Conservation (phyloP, 768 basidiomycete species). For the Agaricus sinodeliciosus region DNA sequence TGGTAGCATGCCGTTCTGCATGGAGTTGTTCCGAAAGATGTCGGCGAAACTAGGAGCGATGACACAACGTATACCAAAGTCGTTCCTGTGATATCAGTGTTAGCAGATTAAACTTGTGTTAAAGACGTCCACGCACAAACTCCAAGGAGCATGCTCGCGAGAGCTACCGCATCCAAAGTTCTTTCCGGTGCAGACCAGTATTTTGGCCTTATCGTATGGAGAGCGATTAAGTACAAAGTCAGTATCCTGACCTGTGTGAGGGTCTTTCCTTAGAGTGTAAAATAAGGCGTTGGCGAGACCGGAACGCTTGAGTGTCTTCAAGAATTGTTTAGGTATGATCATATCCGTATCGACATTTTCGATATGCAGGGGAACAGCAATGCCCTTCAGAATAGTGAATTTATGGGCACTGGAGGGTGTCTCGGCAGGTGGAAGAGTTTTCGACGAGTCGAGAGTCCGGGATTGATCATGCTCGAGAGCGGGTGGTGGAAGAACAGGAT, state of each 20-base stretch:
- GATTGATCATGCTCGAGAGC: slow-evolving; percentile 34
- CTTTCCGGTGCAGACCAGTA: slow-evolving; percentile 76
- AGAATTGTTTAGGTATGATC: slow-evolving; percentile 92
- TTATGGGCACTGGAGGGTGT: slow-evolving; percentile 47
- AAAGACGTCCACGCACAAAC: slow-evolving; percentile 47
- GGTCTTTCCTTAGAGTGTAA: slow-evolving; percentile 72
- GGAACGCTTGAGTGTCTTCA: slow-evolving; percentile 88
- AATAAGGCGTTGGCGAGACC: slow-evolving; percentile 82
- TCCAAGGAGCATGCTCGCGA: slow-evolving; percentile 88
- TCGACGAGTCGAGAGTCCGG: slow-evolving; percentile 23
- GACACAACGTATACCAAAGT: slow-evolving; percentile 85
- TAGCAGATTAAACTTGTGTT: neutral
- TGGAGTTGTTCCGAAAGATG: slow-evolving; percentile 83
- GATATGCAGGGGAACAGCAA: slow-evolving; percentile 74
- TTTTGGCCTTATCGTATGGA: slow-evolving; percentile 69
- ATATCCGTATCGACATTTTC: slow-evolving; percentile 90
- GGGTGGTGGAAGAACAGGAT: slow-evolving; percentile 52
- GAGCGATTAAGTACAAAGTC: slow-evolving; percentile 81
- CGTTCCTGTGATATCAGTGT: slow-evolving; percentile 41
- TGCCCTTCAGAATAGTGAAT: slow-evolving; percentile 66
- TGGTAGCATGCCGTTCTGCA: slow-evolving; percentile 93
- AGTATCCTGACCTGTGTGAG: slow-evolving; percentile 71
- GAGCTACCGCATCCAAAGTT: slow-evolving; percentile 93
- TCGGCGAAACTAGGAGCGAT: slow-evolving; percentile 89
- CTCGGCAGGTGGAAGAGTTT: slow-evolving; percentile 32